phyloP scores from a whole-genome alignment of 495 filamentous ascomycete genomes.

The Penicillium egyptiacum region DNA sequence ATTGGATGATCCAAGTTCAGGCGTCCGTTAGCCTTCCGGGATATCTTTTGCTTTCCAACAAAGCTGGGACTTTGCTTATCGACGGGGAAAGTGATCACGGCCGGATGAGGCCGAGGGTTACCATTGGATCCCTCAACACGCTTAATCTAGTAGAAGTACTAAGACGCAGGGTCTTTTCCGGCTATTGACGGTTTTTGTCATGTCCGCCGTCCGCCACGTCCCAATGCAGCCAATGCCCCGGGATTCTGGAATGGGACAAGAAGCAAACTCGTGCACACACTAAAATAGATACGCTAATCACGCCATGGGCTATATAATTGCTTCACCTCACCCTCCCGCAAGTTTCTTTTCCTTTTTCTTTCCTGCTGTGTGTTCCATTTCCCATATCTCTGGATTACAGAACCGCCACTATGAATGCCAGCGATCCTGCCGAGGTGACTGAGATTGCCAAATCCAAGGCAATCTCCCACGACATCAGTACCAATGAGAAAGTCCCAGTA shows the following conservation, averaged over 20 bases:
- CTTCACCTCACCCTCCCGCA: not conserved
- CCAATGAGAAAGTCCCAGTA: conserved; percentile 18
- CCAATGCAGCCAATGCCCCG: conserved; percentile 18
- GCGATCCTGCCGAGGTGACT: conserved; percentile 32
- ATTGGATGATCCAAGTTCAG: conserved; percentile 16
- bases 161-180: conserved; percentile 13
- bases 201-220: not conserved
- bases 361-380: conserved; percentile 7
- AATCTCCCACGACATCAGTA: conserved; percentile 20
- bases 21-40: conserved; percentile 14
- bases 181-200: conserved; percentile 20
- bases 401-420: conserved; percentile 31
- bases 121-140: not conserved
- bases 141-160: not conserved
- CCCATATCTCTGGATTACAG: not conserved
- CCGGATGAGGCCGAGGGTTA: conserved; percentile 9
- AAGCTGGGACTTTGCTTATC: not conserved
- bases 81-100: not conserved
- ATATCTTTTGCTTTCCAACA: conserved; percentile 4
- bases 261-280: not conserved
- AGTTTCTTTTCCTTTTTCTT: conserved; percentile 3
- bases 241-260: conserved; percentile 5
- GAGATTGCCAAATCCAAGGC: conserved; percentile 32
- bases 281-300: not conserved
- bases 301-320: conserved; percentile 6